Evolutionary conservation across 106 monocot genomes (phyloP).

Genomic region (Dactylorhiza incarnata): DNA sequence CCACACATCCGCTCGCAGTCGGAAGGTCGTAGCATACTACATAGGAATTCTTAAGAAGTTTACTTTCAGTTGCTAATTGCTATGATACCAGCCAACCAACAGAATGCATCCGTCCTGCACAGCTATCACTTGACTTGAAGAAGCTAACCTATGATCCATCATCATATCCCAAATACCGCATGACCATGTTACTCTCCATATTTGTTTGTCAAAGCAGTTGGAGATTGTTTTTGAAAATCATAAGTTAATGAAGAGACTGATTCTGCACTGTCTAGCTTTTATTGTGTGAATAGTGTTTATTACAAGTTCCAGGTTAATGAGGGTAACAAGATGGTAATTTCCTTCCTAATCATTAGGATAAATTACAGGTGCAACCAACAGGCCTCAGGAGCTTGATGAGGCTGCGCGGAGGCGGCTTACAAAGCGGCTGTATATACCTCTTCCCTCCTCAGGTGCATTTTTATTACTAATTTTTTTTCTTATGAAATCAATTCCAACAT

Average conservation of each 20-base stretch:
- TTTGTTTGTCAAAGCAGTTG: no score
- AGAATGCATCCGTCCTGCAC: no score
- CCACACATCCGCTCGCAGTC: no score
- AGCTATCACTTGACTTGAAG: no score
- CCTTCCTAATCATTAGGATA: neutral
- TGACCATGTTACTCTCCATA: no score
- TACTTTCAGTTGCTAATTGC: no score
- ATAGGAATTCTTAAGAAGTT: no score
- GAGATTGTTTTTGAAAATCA: no score
- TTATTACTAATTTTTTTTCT: slow-evolving; percentile 1
- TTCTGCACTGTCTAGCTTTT: neutral
- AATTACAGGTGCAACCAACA: slow-evolving; percentile 81
- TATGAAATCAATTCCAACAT: neutral
- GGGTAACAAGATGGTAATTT: neutral
- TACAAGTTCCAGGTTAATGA: neutral
- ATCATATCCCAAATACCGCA: no score
- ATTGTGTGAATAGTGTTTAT: neutral
- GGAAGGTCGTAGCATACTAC: no score
- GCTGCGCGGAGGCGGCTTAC: slow-evolving; percentile 89
- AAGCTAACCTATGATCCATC: no score
- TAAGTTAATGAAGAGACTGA: neutral
- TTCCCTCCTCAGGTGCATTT: slow-evolving; percentile 76
- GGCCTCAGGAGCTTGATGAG: slow-evolving; percentile 98
- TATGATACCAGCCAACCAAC: no score
- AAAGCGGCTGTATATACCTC: slow-evolving; percentile 92